Evolutionary conservation across 495 filamentous ascomycete genomes (phyloP).

Genomic region (Aspergillus funiculosus): DNA sequence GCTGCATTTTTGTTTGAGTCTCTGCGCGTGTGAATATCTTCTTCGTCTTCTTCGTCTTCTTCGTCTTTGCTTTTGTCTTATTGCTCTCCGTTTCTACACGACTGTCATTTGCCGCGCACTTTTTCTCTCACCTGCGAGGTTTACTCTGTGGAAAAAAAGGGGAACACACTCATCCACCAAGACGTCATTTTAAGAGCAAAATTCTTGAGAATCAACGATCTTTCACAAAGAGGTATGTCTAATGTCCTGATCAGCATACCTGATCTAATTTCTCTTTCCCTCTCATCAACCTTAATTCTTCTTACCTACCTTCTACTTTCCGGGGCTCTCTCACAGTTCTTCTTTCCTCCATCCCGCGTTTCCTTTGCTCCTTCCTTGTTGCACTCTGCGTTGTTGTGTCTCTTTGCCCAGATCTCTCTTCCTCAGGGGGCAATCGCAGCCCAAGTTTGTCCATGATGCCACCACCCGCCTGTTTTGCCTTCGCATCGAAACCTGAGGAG

Average conservation of each 20-base stretch:
- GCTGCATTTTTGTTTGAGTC: slow-evolving; percentile 3
- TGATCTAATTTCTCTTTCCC: neutral
- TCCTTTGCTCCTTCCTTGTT: slow-evolving; percentile 24
- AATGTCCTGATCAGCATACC: neutral
- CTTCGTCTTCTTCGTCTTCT: slow-evolving; percentile 1
- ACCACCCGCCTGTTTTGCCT: slow-evolving; percentile 19
- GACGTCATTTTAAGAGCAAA: slow-evolving; percentile 6
- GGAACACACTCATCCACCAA: slow-evolving; percentile 4
- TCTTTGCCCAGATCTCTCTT: slow-evolving; percentile 28
- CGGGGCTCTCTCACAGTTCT: neutral
- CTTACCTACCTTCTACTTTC: slow-evolving; percentile 15
- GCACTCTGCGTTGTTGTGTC: slow-evolving; percentile 11
- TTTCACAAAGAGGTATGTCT: slow-evolving; percentile 9
- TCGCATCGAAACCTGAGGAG: slow-evolving; percentile 30
- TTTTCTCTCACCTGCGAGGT: slow-evolving; percentile 4
- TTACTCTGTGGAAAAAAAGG: slow-evolving; percentile 10
- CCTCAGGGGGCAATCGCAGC: slow-evolving; percentile 16
- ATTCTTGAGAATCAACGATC: slow-evolving; percentile 2
- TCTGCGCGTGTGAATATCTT: slow-evolving; percentile 13
- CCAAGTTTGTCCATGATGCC: slow-evolving; percentile 15
- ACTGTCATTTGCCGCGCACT: slow-evolving; percentile 11
- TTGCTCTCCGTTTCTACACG: neutral
- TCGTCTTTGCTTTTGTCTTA: neutral
- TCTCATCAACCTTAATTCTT: neutral
- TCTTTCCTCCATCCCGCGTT: slow-evolving; percentile 7